These are phyloP conservation scores for Candida yuanshanica DNA, from an alignment of 805 yeast genomes.

Conservation along the genomic window DNA sequence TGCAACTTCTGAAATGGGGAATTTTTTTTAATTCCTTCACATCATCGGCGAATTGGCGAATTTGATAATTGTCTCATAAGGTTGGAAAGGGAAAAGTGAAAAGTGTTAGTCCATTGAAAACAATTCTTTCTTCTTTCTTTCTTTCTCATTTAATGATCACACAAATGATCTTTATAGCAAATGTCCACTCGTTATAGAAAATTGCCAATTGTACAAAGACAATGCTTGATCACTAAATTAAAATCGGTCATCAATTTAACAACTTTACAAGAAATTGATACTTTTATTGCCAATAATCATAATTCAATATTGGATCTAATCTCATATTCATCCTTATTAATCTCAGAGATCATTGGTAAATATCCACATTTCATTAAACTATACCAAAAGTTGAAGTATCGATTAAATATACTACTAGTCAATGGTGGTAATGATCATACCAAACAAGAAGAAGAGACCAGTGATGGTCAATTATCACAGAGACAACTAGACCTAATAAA, in stretches of 20 bases:
- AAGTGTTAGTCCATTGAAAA: too few species aligned
- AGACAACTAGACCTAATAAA: conserved; percentile 4
- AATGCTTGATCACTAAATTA: background rate
- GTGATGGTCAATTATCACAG: background rate
- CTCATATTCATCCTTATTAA: conserved; percentile 6
- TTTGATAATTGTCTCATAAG: too few species aligned
- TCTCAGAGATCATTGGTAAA: conserved; percentile 9
- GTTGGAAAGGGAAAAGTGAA: too few species aligned
- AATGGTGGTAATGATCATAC: background rate
- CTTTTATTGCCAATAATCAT: conserved; percentile 6
- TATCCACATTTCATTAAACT: conserved; percentile 9
- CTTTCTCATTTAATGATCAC: background rate
- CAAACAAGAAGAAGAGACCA: background rate
- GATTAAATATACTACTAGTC: background rate
- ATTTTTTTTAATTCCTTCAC: background rate
- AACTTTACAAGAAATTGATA: conserved; percentile 5
- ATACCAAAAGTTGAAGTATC: background rate
- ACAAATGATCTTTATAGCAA: background rate
- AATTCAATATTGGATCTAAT: conserved; percentile 9
- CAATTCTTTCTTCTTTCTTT: background rate
- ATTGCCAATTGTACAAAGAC: background rate
- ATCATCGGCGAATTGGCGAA: too few species aligned
- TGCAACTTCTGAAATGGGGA: background rate
- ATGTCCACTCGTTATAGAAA: background rate
- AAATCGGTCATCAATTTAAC: background rate